Percentiles rank a stretch among this genome's conserved stretches.
Evolutionary conservation across 352 stramenopile genomes (phyloP).

Genomic region (Globisporangium heterothallicum): DNA sequence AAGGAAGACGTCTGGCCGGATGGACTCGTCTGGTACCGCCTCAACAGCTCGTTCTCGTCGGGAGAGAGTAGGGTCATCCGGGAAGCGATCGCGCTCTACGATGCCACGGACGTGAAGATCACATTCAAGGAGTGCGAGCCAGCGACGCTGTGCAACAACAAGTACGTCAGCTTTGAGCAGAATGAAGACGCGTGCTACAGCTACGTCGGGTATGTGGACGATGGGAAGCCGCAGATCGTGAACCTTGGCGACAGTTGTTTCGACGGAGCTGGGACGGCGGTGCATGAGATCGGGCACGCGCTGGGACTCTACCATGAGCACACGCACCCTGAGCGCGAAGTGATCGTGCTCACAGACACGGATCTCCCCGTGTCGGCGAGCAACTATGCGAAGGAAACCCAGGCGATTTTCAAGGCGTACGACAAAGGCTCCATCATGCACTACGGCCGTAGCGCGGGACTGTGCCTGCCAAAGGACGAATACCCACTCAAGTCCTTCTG

Average conservation of each 20-base stretch:
- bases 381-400: conserved; percentile 64
- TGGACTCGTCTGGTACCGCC: conserved; percentile 62
- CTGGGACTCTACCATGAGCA: conserved; percentile 71
- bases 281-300: conserved; percentile 67
- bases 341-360: conserved; percentile 63
- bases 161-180: conserved; percentile 68
- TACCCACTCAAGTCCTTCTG: conserved; percentile 64
- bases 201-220: conserved; percentile 65
- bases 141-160: conserved; percentile 44
- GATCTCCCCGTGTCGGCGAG: conserved; percentile 53
- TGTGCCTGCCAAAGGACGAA: conserved; percentile 67
- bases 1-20: conserved; percentile 64
- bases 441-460: conserved; percentile 49
- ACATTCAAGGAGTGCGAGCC: conserved; percentile 63
- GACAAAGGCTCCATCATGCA: conserved; percentile 77
- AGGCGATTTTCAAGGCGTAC: conserved; percentile 60
- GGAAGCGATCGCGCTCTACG: conserved; percentile 51
- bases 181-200: conserved; percentile 69
- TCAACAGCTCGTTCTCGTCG: conserved; percentile 44
- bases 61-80: conserved; percentile 44
- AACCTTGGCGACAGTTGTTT: conserved; percentile 72
- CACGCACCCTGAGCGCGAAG: conserved; percentile 52
- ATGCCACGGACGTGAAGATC: conserved; percentile 51
- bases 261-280: conserved; percentile 33
- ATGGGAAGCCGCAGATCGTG: conserved; percentile 56